These are phyloP conservation scores for Sphenostylis stenocarpa DNA, from an alignment of 306 rosid genomes.

Conservation along the genomic window DNA sequence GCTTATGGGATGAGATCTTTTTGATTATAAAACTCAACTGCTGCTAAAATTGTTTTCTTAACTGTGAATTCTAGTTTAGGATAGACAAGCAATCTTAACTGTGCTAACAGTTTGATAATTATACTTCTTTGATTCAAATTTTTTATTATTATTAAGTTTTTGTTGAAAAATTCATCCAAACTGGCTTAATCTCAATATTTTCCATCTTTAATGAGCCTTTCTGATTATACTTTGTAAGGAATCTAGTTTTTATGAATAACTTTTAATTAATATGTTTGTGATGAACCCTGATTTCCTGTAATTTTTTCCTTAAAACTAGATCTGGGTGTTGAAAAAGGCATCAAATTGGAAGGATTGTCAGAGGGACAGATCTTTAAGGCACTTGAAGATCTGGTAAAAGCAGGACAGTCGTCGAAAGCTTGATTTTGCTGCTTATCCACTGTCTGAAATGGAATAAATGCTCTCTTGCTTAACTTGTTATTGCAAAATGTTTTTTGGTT, in stretches of 20 bases:
- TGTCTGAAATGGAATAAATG: slow-evolving; percentile 49
- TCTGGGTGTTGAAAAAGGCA: slow-evolving; percentile 81
- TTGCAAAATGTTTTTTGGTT: slow-evolving; percentile 1
- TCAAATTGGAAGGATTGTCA: slow-evolving; percentile 77
- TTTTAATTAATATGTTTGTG: not conserved
- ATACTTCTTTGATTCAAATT: not conserved
- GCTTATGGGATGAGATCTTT: not conserved
- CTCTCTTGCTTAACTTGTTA: slow-evolving; percentile 20
- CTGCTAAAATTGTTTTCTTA: not conserved
- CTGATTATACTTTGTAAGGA: not conserved
- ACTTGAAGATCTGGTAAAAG: slow-evolving; percentile 77
- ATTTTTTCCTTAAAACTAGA: slow-evolving; percentile 47
- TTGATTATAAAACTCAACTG: not conserved
- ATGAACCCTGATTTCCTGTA: slow-evolving; percentile 8
- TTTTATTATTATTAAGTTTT: not conserved
- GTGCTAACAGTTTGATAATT: not conserved
- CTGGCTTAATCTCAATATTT: not conserved
- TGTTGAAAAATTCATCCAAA: not conserved
- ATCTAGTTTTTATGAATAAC: not conserved
- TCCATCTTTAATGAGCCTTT: not conserved
- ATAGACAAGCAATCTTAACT: not conserved
- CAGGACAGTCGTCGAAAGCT: slow-evolving; percentile 59
- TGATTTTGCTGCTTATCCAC: slow-evolving; percentile 37
- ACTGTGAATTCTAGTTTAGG: not conserved
- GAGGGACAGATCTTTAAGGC: slow-evolving; percentile 84